Evolutionary conservation across 208 protist genomes (phyloP), one percentile per base, ranked within the genome.

Genomic region (Trypanosomatidae sp.): DNA sequence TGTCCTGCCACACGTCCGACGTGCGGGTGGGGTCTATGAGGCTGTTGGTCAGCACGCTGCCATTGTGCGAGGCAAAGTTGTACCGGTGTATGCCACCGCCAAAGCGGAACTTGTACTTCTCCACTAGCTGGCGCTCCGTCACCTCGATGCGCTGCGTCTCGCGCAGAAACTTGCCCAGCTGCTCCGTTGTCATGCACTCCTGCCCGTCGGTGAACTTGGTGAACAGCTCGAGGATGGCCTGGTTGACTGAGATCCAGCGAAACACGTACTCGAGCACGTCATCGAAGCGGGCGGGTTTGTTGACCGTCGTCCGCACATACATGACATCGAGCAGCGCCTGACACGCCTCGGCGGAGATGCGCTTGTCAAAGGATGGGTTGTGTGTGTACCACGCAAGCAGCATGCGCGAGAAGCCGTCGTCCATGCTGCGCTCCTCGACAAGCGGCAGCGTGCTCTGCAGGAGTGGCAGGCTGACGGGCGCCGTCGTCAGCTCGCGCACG

Each of bases 21-120:
- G 66, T 76, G 19, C 79, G 62, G 21, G 70, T 54, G 30, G 78
- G 83, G 48, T 92, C 78, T 18, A 88, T 49, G 21, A 71, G 72
- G 58, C 69, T 84, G 61, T 92, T 92, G 13, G 83, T 92, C 35
- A 83, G 43, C 2, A 88, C 72, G 24, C 76, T 71, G 33, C 76
- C 71, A 33, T 65, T 66, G 64, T 88, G 86, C 33, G 67, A 75
- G 44, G 58, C 67, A 48, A 92, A 92, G 66, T 92, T 92, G 61
- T 84, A 92, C 41, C 71, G 71, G 58, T 88, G 77, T 60, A 92
- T 61, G 25, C 61, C 63, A 24, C 76, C 76, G 42, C 83, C 83
- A 39, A 86, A 92, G 54, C 83, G 78, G 53, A 76, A 87, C 65
- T 80, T 92, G 48, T 60, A 83, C 61, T 92, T 92, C 37, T 92